Percentiles rank a stretch among this genome's conserved stretches.
Conservation (phyloP, 805 yeast genomes). For the Maudiozyma turicensis region DNA sequence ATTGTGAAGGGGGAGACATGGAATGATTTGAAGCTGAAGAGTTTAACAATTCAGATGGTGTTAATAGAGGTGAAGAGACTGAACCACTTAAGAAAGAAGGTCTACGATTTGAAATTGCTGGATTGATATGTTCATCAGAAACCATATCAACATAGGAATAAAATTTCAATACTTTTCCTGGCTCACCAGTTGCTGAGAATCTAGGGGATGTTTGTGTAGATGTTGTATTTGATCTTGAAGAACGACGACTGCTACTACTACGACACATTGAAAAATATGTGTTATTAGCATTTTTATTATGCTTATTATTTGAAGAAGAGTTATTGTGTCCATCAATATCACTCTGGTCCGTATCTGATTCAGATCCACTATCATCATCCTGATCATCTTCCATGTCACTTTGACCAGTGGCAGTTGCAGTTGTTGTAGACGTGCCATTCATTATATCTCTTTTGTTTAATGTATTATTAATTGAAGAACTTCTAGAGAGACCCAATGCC, state of each 20-base stretch:
- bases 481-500: slow-evolving; percentile 32
- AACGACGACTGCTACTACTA: neutral
- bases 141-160: slow-evolving; percentile 77
- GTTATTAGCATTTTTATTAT: neutral
- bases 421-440: neutral
- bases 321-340: slow-evolving; percentile 5
- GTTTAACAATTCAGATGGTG: neutral
- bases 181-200: slow-evolving; percentile 1
- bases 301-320: slow-evolving; percentile 6
- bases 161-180: slow-evolving; percentile 34
- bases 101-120: slow-evolving; percentile 39
- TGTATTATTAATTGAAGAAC: slow-evolving; percentile 9
- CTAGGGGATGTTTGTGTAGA: neutral
- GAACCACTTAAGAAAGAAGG: slow-evolving; percentile 39
- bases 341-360: neutral
- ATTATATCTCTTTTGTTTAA: neutral
- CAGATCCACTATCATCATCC: neutral
- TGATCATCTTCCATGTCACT: neutral
- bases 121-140: slow-evolving; percentile 44
- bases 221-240: slow-evolving; percentile 7
- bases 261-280: neutral
- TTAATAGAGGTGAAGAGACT: slow-evolving; percentile 4
- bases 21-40: neutral
- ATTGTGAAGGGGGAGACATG: slow-evolving; percentile 7
- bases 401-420: neutral